Conservation (phyloP, 75 land plant genomes). For the Pinus albicaulis region DNA sequence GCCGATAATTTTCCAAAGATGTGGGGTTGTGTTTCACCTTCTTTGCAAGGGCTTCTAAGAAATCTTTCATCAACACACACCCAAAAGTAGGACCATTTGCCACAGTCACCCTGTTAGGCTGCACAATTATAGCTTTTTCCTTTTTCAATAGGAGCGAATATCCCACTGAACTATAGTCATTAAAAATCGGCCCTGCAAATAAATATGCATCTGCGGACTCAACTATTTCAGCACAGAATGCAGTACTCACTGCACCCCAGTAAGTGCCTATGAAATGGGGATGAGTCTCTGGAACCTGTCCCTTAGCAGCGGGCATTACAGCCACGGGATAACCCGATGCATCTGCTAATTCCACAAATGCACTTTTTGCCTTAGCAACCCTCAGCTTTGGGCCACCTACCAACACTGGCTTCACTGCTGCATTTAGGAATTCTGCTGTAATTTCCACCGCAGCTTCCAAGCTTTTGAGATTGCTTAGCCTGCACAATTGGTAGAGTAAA, state of each 20-base stretch:
- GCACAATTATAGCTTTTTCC: slow-evolving; percentile 39
- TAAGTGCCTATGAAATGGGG: slow-evolving; percentile 55
- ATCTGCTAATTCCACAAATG: slow-evolving; percentile 34
- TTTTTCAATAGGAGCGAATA: slow-evolving; percentile 47
- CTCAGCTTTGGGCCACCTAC: slow-evolving; percentile 53
- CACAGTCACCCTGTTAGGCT: slow-evolving; percentile 37
- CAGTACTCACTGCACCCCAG: slow-evolving; percentile 50
- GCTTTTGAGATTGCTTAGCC: slow-evolving; percentile 28
- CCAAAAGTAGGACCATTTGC: slow-evolving; percentile 39
- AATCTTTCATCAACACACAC: slow-evolving; percentile 49
- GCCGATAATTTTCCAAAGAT: slow-evolving; percentile 47
- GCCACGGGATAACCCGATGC: slow-evolving; percentile 48
- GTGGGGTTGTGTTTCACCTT: slow-evolving; percentile 32
- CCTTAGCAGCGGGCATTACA: slow-evolving; percentile 54
- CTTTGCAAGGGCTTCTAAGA: slow-evolving; percentile 31
- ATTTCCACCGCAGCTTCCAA: slow-evolving; percentile 44
- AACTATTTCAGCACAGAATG: slow-evolving; percentile 43
- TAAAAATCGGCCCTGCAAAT: slow-evolving; percentile 55
- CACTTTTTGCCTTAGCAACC: slow-evolving; percentile 29
- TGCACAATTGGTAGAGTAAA: background rate
- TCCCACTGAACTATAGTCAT: slow-evolving; percentile 59
- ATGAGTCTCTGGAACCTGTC: slow-evolving; percentile 29
- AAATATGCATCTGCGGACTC: slow-evolving; percentile 60
- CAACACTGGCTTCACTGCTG: slow-evolving; percentile 43
- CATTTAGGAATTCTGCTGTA: slow-evolving; percentile 37